Percentiles rank a stretch among this genome's conserved stretches.
These are phyloP conservation scores for Colletotrichum salicis DNA, from an alignment of 2,329 filamentous ascomycete species.

Conservation along the genomic window DNA sequence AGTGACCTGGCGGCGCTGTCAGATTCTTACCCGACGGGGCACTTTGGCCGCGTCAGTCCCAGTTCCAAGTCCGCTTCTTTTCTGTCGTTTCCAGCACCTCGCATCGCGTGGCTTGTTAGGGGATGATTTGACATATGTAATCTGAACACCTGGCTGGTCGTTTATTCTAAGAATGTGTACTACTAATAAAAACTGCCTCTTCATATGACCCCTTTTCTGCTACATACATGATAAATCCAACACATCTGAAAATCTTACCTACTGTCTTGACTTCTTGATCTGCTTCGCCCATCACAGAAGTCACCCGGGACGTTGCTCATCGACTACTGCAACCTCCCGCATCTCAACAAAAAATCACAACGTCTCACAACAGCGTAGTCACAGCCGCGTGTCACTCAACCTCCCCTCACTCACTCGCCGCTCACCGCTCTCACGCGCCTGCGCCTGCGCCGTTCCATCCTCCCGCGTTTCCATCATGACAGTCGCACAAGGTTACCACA, in stretches of 20 bases:
- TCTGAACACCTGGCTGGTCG: neutral
- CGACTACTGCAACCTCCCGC: neutral
- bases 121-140: neutral
- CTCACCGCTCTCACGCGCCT: too few relatives aligned
- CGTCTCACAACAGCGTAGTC: neutral
- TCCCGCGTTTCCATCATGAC: constrained; percentile 15
- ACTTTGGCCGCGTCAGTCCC: neutral
- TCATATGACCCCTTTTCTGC: neutral
- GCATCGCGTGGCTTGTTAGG: neutral
- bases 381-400: neutral
- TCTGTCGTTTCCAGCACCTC: neutral
- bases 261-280: neutral
- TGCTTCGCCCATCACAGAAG: neutral
- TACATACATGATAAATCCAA: neutral
- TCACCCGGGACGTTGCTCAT: neutral
- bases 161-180: neutral
- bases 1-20: neutral
- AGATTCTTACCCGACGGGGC: neutral
- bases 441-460: too few relatives aligned
- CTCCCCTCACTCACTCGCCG: neutral
- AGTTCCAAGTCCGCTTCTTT: neutral
- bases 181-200: neutral
- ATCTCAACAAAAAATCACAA: neutral
- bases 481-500: constrained; percentile 24
- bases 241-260: neutral